Conservation (phyloP, 208 protist genomes). For the Trypanosoma avium region DNA sequence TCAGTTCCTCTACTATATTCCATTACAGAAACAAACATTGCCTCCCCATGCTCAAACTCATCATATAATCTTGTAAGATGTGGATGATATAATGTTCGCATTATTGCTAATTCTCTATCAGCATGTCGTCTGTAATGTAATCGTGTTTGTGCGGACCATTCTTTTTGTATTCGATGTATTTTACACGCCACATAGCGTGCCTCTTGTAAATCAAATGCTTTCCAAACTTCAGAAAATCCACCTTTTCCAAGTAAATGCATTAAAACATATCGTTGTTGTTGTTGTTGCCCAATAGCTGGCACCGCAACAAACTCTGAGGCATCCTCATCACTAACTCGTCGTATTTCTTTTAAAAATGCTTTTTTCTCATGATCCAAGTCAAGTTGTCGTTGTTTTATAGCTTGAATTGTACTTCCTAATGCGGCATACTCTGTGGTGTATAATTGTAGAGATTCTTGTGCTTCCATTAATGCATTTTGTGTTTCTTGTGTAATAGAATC, state of each 20-base stretch:
- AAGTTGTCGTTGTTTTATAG: slow-evolving; percentile 38
- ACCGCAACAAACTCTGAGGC: slow-evolving; percentile 59
- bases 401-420: slow-evolving; percentile 35
- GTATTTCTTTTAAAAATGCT: slow-evolving; percentile 79
- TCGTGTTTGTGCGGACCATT: slow-evolving; percentile 88
- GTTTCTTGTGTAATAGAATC: slow-evolving; percentile 41
- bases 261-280: slow-evolving; percentile 80
- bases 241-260: slow-evolving; percentile 93
- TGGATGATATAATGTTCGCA: slow-evolving; percentile 84
- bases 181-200: slow-evolving; percentile 94
- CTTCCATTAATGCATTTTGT: slow-evolving; percentile 46
- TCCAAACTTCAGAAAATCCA: slow-evolving; percentile 96
- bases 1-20: slow-evolving; percentile 93
- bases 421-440: slow-evolving; percentile 54
- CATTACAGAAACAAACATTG: slow-evolving; percentile 93
- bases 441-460: slow-evolving; percentile 53
- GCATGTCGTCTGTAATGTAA: slow-evolving; percentile 92
- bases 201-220: slow-evolving; percentile 89
- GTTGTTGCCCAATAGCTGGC: slow-evolving; percentile 49
- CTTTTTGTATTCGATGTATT: slow-evolving; percentile 91
- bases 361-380: slow-evolving; percentile 74
- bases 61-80: slow-evolving; percentile 84
- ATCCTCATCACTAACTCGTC: slow-evolving; percentile 77
- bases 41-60: slow-evolving; percentile 77
- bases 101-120: slow-evolving; percentile 93